Evolutionary conservation across 2,329 filamentous ascomycete species (phyloP).

Genomic region (Trichophyton schoenleinii): DNA sequence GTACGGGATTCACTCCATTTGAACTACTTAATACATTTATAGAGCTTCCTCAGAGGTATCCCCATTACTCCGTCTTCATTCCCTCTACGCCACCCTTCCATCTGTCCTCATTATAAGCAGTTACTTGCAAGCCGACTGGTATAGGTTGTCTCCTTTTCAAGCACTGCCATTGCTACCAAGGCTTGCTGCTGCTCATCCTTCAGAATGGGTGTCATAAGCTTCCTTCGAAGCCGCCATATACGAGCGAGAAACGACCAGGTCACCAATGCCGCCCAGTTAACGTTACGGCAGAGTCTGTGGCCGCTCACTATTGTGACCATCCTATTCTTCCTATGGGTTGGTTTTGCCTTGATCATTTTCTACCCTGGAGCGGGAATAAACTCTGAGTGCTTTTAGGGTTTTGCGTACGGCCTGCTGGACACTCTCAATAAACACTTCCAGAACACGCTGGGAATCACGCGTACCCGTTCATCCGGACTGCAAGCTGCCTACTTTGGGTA

Average conservation of each 20-base stretch:
- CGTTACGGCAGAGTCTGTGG: conserved; percentile 33
- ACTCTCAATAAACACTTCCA: conserved; percentile 47
- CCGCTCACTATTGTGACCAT: conserved; percentile 36
- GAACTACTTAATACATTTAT: not conserved
- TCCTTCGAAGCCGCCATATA: conserved; percentile 23
- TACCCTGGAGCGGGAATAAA: not conserved
- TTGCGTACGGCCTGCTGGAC: conserved; percentile 39
- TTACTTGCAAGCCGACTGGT: not conserved
- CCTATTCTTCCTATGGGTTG: conserved; percentile 42
- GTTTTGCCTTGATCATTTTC: not conserved
- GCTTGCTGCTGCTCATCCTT: not conserved
- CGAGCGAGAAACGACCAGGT: conserved; percentile 24
- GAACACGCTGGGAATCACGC: conserved; percentile 42
- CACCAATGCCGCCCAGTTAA: conserved; percentile 32
- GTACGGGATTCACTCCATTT: not conserved
- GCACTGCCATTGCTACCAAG: no score
- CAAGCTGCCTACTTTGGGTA: conserved; percentile 54
- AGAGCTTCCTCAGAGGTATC: not conserved
- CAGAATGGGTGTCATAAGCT: conserved; percentile 20
- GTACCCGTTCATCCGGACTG: conserved; percentile 48
- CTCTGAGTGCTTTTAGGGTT: conserved; percentile 22
- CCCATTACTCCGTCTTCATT: not conserved
- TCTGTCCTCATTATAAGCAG: not conserved
- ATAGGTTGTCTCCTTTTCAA: not conserved
- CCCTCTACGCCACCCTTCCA: not conserved